Base-by-base conservation (phyloP, 2,329 filamentous ascomycete genomes). In the Fusarium beomiforme region DNA sequence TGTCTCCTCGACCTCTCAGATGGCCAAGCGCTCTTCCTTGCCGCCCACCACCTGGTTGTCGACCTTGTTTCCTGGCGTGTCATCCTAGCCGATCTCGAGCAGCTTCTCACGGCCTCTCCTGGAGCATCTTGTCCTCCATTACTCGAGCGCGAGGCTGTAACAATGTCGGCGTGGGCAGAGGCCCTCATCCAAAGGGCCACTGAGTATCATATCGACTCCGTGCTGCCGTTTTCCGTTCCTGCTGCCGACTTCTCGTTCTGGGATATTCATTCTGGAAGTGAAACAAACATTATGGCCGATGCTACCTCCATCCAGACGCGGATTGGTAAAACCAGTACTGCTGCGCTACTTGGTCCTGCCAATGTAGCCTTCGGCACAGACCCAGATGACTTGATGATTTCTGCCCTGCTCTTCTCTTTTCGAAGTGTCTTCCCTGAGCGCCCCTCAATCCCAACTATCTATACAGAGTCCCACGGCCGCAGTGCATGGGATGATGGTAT, bases 61-160 rank as follows among this genome's bases (percentile, higher is more conserved):
- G 64, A 70, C n/a, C 51, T 70, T 23, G 60, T 70, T 16, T 70
- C 67, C 19, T 70, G 67, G 67, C 51, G 64, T 5, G 19, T 53
- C 6, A 46, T 68, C 11, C 47, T 70, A 9, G 46, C 44, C 12
- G 60, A 68, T 23, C 56, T 68, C 3, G 67, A 70, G 51, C 12
- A 17, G 29, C 29, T 56, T 29, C 41, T 56, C 13, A 17, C 13
- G 9, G 50, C 19, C 14, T 13, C 42, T 44, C 5, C 17, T 1
- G 42, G 10, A 44, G 37, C 36, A 19, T 13, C 36, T 41, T 13
- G 8, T 33, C 50, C 37, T 41, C 24, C 24, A 42, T 54, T 36
- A 19, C 37, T 54, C n/a, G 24, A 54, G n/a, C 13, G 2, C 9
- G 50, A 54, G 37, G 26, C 9, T 42, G 8, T 54, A 7, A 11